Percentiles rank a stretch among this genome's conserved stretches.
Conservation (phyloP, 352 stramenopile genomes). For the Pythium utonaiense region DNA sequence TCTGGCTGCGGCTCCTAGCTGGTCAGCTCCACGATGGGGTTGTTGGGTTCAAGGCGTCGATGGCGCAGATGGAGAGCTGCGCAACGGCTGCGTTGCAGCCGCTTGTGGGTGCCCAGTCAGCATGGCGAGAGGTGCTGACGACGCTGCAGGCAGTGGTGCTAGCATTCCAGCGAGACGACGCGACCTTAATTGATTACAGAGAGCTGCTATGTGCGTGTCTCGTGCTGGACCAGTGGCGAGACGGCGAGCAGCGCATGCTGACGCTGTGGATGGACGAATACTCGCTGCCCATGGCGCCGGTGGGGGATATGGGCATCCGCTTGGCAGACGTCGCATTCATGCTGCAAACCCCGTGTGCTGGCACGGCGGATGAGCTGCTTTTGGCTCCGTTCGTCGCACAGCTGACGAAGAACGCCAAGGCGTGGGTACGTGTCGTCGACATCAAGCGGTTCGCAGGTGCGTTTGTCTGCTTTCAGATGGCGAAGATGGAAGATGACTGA, state of each 20-base stretch:
- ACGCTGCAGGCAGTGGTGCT: constrained; percentile 29
- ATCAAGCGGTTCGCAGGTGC: constrained; percentile 26
- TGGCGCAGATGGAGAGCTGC: constrained; percentile 40
- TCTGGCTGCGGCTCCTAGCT: constrained; percentile 19
- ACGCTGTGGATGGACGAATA: constrained; percentile 59
- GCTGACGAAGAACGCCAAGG: constrained; percentile 6
- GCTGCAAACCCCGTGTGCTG: constrained; percentile 36
- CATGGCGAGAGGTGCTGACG: constrained; percentile 17
- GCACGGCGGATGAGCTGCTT: constrained; percentile 33
- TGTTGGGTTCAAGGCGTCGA: constrained; percentile 15
- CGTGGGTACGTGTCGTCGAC: constrained; percentile 10
- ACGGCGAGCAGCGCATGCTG: constrained; percentile 41
- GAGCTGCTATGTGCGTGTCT: constrained; percentile 42
- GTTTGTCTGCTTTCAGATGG: neutral
- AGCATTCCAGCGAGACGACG: constrained; percentile 28
- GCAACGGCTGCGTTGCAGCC: constrained; percentile 27
- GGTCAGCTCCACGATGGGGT: constrained; percentile 15
- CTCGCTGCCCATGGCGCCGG: constrained; percentile 12
- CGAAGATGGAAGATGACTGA: neutral
- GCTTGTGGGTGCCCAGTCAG: neutral
- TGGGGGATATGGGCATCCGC: constrained; percentile 27
- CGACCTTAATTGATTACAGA: constrained; percentile 33
- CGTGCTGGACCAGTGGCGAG: constrained; percentile 50
- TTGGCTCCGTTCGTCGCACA: constrained; percentile 33
- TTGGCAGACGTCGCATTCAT: constrained; percentile 26